Base-by-base conservation (phyloP, 768 basidiomycete genomes). In the Boletus tomentosulus region DNA sequence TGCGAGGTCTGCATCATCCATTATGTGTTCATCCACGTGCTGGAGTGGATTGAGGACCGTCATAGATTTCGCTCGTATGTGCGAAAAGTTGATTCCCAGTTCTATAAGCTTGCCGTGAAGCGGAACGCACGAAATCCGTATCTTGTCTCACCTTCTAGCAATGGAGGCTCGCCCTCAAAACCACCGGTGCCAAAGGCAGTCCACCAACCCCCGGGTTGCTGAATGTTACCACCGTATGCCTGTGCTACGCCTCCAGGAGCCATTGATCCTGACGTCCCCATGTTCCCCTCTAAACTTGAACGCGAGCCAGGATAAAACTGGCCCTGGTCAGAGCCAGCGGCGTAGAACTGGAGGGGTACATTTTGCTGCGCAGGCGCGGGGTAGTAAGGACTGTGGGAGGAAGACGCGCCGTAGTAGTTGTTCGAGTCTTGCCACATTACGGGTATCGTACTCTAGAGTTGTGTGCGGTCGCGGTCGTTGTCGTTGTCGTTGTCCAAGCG, bases 1-100 rank as follows among this genome's bases (percentile, higher is more conserved):
- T 9, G 96, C 94, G 30, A 99, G 79, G 73, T 99, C 97, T 22
- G 96, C 95, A 63, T 99, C 97, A 71, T 99, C 97, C 97, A 99
- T 99, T 55, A 99, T 98, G 54, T 81, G 87, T 57, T 88, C 90
- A 57, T 97, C 87, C 31, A 95, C 82, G 47, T 77, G 77, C 54
- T 83, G 80, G 22, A 98, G 74, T 4, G 97, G 97, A 65, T 99
- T 98, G 48, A 99, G 83, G 8, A 98, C 97, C 0, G 97, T 94
- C 72, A 95, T 72, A 24, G 94, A 91, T 76, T 98, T 99, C 53
- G 83, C 85, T 34, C 88, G 83, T 72, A 99, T 98, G 68, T 99
- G 97, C 34, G 85, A 83, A 61, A 98, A 97, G 74, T 99, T 98
- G 69, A 99, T 95, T 38, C 97, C 97, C 34, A 99, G 84, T 69